Conservation (phyloP, 345 rosid species). For the Brassica cretica region DNA sequence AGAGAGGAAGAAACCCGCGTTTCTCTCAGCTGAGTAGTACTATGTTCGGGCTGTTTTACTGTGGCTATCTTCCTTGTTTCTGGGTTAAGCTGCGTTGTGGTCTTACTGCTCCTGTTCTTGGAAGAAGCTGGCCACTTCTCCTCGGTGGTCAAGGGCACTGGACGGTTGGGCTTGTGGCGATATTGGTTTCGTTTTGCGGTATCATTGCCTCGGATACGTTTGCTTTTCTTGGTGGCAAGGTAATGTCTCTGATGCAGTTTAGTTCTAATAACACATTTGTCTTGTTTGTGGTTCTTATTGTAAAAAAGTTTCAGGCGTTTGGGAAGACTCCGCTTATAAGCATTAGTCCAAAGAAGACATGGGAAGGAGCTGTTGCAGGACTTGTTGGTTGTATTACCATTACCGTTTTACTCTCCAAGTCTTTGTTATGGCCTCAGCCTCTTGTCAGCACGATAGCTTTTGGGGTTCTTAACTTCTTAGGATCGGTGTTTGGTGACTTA, state of each 20-base stretch:
- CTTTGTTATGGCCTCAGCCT: slow-evolving; percentile 81
- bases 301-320: slow-evolving; percentile 57
- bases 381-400: slow-evolving; percentile 80
- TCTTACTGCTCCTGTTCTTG: slow-evolving; percentile 72
- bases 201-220: slow-evolving; percentile 89
- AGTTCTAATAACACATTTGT: background rate
- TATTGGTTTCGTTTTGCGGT: slow-evolving; percentile 76
- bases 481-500: slow-evolving; percentile 90
- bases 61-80: slow-evolving; percentile 95
- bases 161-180: slow-evolving; percentile 93
- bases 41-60: slow-evolving; percentile 84
- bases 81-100: slow-evolving; percentile 95
- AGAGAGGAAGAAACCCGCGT: slow-evolving; percentile 81
- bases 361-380: slow-evolving; percentile 93
- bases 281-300: background rate
- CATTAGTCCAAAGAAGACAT: slow-evolving; percentile 97
- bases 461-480: slow-evolving; percentile 82
- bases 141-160: slow-evolving; percentile 90
- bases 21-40: slow-evolving; percentile 91
- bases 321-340: slow-evolving; percentile 80
- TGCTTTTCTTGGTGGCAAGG: slow-evolving; percentile 95
- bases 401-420: slow-evolving; percentile 58
- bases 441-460: slow-evolving; percentile 73
- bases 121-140: slow-evolving; percentile 67
- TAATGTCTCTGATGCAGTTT: slow-evolving; percentile 24